phyloP scores from a whole-genome alignment of 495 filamentous ascomycete species.

The Neurospora tetrasperma region DNA sequence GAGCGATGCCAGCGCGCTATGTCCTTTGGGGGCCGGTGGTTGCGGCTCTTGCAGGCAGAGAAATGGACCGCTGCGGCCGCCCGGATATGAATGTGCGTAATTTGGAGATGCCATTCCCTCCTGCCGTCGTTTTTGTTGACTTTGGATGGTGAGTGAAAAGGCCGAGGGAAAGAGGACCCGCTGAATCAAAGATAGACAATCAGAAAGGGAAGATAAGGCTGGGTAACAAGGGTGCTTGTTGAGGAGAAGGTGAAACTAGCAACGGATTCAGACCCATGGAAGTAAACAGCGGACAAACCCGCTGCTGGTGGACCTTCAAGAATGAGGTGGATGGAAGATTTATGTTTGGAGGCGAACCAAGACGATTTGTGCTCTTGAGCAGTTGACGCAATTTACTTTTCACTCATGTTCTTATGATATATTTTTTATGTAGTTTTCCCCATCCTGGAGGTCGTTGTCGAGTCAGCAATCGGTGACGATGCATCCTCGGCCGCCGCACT shows the following conservation, averaged over 20 bases:
- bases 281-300: not conserved
- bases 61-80: conserved; percentile 22
- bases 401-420: not conserved
- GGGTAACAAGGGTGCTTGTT: not conserved
- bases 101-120: not conserved
- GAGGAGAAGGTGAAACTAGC: not conserved
- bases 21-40: conserved; percentile 19
- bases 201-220: not conserved
- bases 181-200: not conserved
- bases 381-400: not conserved
- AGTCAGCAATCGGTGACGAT: not conserved
- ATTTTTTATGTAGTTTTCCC: not conserved
- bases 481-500: not conserved
- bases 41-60: conserved; percentile 29
- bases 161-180: not conserved
- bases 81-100: conserved; percentile 1
- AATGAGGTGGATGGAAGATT: not conserved
- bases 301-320: not conserved
- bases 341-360: not conserved
- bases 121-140: not conserved
- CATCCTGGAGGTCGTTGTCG: not conserved
- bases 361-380: not conserved
- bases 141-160: not conserved
- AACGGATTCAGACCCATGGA: not conserved
- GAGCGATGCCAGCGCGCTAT: conserved; percentile 25